Evolutionary conservation across 179 eudicot species (phyloP).

Genomic region (Patellifolia procumbens): DNA sequence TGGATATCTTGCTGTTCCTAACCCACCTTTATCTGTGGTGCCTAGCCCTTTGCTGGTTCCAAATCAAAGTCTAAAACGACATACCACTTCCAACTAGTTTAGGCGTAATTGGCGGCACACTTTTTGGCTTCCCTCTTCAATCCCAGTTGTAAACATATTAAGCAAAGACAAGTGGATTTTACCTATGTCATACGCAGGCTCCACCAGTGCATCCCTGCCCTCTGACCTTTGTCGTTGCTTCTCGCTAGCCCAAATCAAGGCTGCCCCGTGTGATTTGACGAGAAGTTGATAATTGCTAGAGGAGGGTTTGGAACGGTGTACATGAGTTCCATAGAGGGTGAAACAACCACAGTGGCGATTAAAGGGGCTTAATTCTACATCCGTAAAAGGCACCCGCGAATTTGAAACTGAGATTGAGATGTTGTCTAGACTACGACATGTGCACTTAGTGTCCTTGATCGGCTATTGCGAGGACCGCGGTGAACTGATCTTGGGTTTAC

Average conservation of each 20-base stretch:
- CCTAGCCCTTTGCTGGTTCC: too few species aligned
- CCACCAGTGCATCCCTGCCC: conserved; percentile 24
- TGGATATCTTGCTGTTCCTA: conserved; percentile 22
- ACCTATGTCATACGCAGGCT: background rate
- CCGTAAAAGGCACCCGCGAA: conserved; percentile 29
- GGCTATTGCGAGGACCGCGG: conserved; percentile 36
- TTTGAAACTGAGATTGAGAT: conserved; percentile 41
- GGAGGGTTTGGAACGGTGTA: conserved; percentile 44
- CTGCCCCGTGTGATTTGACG: conserved; percentile 36
- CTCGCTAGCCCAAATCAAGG: conserved; percentile 26
- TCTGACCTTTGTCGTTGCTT: conserved; percentile 27
- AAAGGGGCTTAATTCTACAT: conserved; percentile 24
- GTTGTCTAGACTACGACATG: conserved; percentile 31
- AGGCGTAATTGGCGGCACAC: background rate
- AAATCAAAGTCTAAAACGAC: too few species aligned
- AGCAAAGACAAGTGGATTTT: background rate
- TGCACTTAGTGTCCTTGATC: conserved; percentile 35
- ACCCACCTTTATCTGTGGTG: too few species aligned
- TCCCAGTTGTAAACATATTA: background rate
- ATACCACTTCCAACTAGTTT: background rate
- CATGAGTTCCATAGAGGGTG: conserved; percentile 30
- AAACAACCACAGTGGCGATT: conserved; percentile 31
- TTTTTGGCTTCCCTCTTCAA: background rate
- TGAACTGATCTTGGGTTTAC: conserved; percentile 34
- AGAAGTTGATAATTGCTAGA: conserved; percentile 20